Base-by-base conservation (phyloP, 345 rosid genomes). In the Stellera chamaejasme region DNA sequence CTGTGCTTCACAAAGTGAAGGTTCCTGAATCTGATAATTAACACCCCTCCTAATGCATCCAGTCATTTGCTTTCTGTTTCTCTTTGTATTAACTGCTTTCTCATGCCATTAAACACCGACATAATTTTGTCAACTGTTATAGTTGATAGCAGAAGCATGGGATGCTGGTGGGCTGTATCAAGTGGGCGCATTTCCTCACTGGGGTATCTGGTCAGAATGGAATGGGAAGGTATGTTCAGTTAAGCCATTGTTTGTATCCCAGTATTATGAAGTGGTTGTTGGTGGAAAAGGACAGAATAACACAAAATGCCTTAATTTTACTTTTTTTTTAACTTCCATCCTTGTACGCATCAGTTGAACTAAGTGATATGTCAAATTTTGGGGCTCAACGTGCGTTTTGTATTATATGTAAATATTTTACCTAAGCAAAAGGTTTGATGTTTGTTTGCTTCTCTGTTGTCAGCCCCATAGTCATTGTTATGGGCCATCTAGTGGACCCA, bases 91-190 rank as follows among this genome's bases (percentile, higher is more conserved):
- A 45, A 43, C 27, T n/a, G 42, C 6, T 25, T 39, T 39, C 5
- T 32, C 10, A 2, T 28, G 51, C 5, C 54, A 45, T 46, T n/a
- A 28, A 15, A 26, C 43, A 44, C 2, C 46, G n/a, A 59, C 3
- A 43, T 45, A 50, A 60, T 49, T 44, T 50, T 60, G 59, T 27
- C 65, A 2, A 10, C 60, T 77, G 62, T 57, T 70, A 64, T 71
- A 91, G 98, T 87, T 91, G 60, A 79, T 92, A 64, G 98, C 97
- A 58, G 97, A 92, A 81, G 96, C 98, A 64, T 92, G 98, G 98
- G 97, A 88, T 62, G 60, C 96, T 11, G 98, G 98, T 71, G 97
- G 98, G 58, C 80, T 92, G 44, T 92, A 92, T 68, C 98, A 88
- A 84, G 97, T 92, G 75, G 98, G 98, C 69, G 68, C 43, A 49